These are phyloP conservation scores for Candida broadrunensis DNA, from an alignment of 805 yeast species.

Conservation along the genomic window DNA sequence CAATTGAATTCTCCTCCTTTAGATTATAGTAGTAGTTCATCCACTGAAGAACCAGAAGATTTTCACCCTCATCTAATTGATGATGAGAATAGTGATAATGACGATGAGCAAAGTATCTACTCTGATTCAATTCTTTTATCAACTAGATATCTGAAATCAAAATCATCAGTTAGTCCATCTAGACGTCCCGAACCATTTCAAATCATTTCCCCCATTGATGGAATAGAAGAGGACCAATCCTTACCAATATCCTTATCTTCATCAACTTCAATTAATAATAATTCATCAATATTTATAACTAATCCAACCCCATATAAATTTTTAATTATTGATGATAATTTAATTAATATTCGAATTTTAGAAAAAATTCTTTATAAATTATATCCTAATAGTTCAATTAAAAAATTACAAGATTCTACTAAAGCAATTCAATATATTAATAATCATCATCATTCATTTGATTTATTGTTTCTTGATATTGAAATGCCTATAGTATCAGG, in stretches of 20 bases:
- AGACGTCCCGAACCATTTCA: background rate
- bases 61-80: background rate
- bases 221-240: background rate
- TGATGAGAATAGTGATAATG: constrained; percentile 1
- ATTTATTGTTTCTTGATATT: constrained; percentile 39
- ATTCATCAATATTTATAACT: background rate
- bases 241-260: background rate
- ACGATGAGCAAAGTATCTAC: constrained; percentile 1
- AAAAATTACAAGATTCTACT: constrained; percentile 27
- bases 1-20: constrained; percentile 2
- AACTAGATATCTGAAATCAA: constrained; percentile 1
- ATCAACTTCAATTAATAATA: background rate
- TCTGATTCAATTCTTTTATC: constrained; percentile 2
- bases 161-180: background rate
- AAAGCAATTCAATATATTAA: constrained; percentile 18
- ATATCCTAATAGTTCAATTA: constrained; percentile 30
- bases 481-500: constrained; percentile 45
- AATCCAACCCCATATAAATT: constrained; percentile 17
- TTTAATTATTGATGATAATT: constrained; percentile 40
- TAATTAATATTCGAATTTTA: constrained; percentile 37
- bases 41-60: background rate
- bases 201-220: constrained; percentile 1
- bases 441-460: constrained; percentile 14
- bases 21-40: background rate
- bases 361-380: constrained; percentile 27